Evolutionary conservation across 2,329 filamentous ascomycete species (phyloP).

Genomic region (Aspergillus neoniger): DNA sequence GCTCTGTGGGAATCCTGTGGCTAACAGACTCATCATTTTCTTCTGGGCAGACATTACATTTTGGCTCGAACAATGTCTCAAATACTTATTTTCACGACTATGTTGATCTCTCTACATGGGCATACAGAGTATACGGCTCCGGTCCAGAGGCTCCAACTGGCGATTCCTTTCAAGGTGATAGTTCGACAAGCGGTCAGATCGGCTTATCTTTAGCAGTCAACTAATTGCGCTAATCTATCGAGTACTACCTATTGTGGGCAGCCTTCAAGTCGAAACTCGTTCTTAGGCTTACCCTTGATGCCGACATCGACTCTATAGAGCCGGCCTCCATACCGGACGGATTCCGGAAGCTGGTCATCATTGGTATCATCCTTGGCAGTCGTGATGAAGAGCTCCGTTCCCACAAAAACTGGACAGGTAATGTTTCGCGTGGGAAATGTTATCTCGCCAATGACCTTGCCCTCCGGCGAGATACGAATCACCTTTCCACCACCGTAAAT

Average conservation of each 20-base stretch:
- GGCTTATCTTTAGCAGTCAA: background rate
- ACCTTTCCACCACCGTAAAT: slow-evolving; percentile 79
- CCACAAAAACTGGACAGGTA: slow-evolving; percentile 79
- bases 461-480: slow-evolving; percentile 69
- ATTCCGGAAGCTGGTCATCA: slow-evolving; percentile 60
- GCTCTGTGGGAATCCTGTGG: background rate
- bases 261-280: slow-evolving; percentile 61
- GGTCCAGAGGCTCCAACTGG: background rate
- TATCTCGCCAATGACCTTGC: slow-evolving; percentile 73
- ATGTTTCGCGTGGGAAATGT: slow-evolving; percentile 74
- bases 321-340: slow-evolving; percentile 66
- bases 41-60: background rate
- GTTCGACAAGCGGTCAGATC: background rate
- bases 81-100: background rate
- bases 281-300: slow-evolving; percentile 62
- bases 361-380: slow-evolving; percentile 70
- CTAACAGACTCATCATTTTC: background rate
- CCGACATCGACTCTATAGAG: slow-evolving; percentile 79
- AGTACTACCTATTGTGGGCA: background rate
- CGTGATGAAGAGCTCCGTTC: slow-evolving; percentile 74
- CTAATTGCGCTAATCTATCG: background rate
- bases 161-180: background rate
- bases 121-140: background rate
- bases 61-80: background rate
- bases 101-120: background rate